Evolutionary conservation across 2,329 filamentous ascomycete genomes (phyloP), one percentile per base, ranked within the genome.

Genomic region (Phaeoacremonium minimum): DNA sequence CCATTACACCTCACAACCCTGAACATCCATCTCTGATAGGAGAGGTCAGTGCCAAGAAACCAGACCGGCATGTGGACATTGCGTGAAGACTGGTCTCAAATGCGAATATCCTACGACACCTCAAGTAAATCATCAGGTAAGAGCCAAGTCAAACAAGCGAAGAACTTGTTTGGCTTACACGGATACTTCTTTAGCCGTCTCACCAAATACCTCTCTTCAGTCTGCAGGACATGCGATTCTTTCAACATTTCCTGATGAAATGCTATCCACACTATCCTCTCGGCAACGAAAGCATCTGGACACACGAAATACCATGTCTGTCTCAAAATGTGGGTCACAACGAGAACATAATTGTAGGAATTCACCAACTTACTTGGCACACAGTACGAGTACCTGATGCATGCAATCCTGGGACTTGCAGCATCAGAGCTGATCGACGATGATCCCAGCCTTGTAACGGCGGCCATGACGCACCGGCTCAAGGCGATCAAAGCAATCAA

Each of bases 341-440:
- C 45, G 76, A 82, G 38, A 83, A 78, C 41, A 66, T 85, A 8
- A 84, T 87, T 74, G 82, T 86, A 52, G 78, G 81, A 5, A 80
- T 87, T 34, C 69, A 85, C 1, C 80, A 80, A 11, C 70, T 84
- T 41, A 70, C 82, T n/a, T n/a, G 18, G 19, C 6, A 15, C 15
- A 15, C 39, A 80, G 71, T 71, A 83, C 45, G 76, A 82, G 38
- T 83, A 78, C 41, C 66, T 85, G 8, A 84, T 87, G 74, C 82
- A 87, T 52, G 78, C 81, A 5, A 80, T 87, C 34, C 69, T 85
- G 1, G 80, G 80, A 11, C 70, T 84, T 41, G 70, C 82, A 2
- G 83, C 83, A 19, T 85, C 81, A 1, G 77, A 85, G 44, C 67
- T 86, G 5, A 69, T 73, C 46, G 58, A 60, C 4, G 56, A 63